Evolutionary conservation across 306 rosid species (phyloP), one percentile per base, ranked within the genome.

Genomic region (Pachyrhizus erosus): DNA sequence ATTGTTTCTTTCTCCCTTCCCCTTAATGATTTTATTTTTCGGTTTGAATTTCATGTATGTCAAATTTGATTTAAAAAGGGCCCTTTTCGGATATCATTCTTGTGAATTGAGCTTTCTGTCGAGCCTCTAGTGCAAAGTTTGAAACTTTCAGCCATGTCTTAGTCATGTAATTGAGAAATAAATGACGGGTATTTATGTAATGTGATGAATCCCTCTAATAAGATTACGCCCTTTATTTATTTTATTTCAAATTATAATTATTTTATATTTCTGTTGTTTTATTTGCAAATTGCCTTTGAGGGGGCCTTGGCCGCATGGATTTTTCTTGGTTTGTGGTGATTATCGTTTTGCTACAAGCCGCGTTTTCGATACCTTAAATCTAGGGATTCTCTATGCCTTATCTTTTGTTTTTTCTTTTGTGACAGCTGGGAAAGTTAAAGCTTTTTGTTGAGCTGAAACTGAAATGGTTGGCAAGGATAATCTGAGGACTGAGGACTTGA

Each of bases 381-480:
- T 83, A 77, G 86, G 78, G 70, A 58, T 60, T 84, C 61, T 76
- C 42, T 33, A 14, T 60, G 23, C 49, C 83, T 82, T 75, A 85
- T 87, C 70, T 43, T 1, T 64, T 37, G 72, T 66, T 66, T 66
- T n/a, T 4, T 81, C 23, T 48, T 43, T 31, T 49, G 5, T 69
- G 18, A 45, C 58, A 83, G 84, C 40, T 69, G 70, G 18, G 48
- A 29, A 52, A 71, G 13, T 78, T 48, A 66, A 52, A 34, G 85
- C 39, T 73, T 60, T 82, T 66, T 82, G 49, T 20, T 23, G 72
- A 10, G 71, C 2, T 43, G 76, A 18, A 12, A 80, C 62, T 55
- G 81, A 84, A 68, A 94, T 94, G 98, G 90, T 89, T 5, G 96
- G 93, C 5, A 83, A 86, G 79, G 97, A 75, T 76, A 87, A 73